phyloP scores from a whole-genome alignment of 495 filamentous ascomycete species.

The Xylaria sp. region DNA sequence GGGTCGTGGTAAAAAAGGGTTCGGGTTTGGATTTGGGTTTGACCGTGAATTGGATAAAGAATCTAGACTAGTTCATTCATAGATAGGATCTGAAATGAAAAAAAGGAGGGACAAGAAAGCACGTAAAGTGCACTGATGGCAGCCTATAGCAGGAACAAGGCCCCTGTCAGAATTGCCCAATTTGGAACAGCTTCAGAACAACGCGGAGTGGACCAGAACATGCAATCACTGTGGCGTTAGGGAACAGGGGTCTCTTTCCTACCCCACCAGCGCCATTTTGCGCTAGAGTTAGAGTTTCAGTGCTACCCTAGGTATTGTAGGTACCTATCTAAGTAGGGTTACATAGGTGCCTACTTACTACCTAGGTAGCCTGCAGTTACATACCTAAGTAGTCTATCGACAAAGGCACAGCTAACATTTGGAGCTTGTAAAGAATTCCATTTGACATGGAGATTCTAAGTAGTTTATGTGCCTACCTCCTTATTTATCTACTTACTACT shows the following conservation, averaged over 20 bases:
- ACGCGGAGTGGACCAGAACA: no score
- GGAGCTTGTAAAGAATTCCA: no score
- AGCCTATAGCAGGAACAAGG: neutral
- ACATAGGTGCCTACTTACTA: no score
- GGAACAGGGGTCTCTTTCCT: neutral
- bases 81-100: neutral
- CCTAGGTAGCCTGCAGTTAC: no score
- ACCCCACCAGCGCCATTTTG: neutral
- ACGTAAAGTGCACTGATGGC: neutral
- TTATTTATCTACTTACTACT: no score
- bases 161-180: neutral
- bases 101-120: constrained; percentile 9
- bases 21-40: neutral
- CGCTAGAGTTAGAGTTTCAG: neutral
- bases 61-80: neutral
- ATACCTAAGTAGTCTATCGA: no score
- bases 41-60: neutral
- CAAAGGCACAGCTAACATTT: no score
- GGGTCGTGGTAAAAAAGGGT: neutral
- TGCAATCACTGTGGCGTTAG: neutral
- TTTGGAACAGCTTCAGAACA: neutral
- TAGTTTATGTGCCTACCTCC: no score
- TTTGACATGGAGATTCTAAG: no score
- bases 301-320: neutral
- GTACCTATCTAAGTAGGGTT: no score